A percentile compares a stretch with the other conserved stretches of the same genome.
These are phyloP conservation scores for Aspergillus avenaceus DNA, from an alignment of 495 filamentous ascomycete genomes.

Conservation along the genomic window DNA sequence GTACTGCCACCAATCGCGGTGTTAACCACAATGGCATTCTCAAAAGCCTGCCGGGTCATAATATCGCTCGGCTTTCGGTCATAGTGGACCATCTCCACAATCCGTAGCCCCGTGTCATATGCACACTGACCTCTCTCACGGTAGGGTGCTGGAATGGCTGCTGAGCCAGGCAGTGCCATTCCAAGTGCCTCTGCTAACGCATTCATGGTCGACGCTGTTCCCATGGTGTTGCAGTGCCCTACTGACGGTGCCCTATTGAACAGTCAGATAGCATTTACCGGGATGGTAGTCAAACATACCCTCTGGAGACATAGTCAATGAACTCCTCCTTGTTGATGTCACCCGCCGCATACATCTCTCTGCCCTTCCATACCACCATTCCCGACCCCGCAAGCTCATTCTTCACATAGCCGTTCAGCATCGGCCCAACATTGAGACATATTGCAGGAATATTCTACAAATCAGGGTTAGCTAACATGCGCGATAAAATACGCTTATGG, in stretches of 20 bases:
- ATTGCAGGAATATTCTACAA: conserved; percentile 50
- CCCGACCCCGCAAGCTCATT: conserved; percentile 42
- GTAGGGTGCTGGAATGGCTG: conserved; percentile 51
- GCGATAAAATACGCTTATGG: background rate
- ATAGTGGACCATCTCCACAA: conserved; percentile 51
- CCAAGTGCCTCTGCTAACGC: conserved; percentile 52
- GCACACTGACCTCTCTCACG: conserved; percentile 49
- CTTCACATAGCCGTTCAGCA: conserved; percentile 50
- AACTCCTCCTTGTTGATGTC: conserved; percentile 46
- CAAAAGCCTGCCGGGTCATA: conserved; percentile 52
- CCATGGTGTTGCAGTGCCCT: conserved; percentile 56
- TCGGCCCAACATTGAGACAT: conserved; percentile 53
- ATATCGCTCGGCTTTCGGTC: conserved; percentile 54
- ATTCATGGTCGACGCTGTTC: conserved; percentile 57
- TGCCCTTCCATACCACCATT: conserved; percentile 47
- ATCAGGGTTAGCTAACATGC: background rate
- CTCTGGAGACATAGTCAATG: conserved; percentile 46
- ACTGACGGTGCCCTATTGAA: conserved; percentile 41
- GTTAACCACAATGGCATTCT: conserved; percentile 51
- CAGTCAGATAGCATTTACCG: conserved; percentile 1
- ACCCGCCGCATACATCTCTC: conserved; percentile 49
- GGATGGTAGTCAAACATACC: conserved; percentile 21
- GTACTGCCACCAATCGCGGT: conserved; percentile 54
- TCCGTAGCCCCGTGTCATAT: conserved; percentile 49
- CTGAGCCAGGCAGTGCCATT: conserved; percentile 53